A percentile compares a stretch with the other conserved stretches of the same genome.
Conservation (phyloP, 2,329 filamentous ascomycete species). For the Microdochium bolleyi region DNA sequence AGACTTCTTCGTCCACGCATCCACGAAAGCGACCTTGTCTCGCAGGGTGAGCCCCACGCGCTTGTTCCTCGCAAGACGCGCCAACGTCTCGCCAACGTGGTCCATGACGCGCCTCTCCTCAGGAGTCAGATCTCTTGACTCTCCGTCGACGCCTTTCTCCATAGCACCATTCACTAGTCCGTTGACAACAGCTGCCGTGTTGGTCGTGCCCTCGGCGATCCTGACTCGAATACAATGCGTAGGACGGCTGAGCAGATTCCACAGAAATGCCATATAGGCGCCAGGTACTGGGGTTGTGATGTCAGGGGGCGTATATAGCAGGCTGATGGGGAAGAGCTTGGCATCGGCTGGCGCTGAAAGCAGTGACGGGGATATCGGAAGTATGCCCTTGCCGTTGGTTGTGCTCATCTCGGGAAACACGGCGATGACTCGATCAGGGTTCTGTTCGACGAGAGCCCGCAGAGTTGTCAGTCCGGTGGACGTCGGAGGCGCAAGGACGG, state of each 20-base stretch:
- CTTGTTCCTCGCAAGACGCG: slow-evolving; percentile 81
- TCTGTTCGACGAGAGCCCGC: slow-evolving; percentile 51
- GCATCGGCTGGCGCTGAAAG: slow-evolving; percentile 57
- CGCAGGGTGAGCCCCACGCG: slow-evolving; percentile 74
- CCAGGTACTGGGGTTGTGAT: slow-evolving; percentile 85
- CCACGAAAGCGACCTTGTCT: slow-evolving; percentile 78
- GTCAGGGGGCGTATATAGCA: slow-evolving; percentile 83
- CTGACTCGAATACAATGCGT: slow-evolving; percentile 87
- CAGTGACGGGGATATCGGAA: slow-evolving; percentile 74
- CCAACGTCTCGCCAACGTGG: slow-evolving; percentile 74
- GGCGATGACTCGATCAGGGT: slow-evolving; percentile 70
- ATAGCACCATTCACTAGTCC: slow-evolving; percentile 14
- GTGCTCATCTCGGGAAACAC: slow-evolving; percentile 93
- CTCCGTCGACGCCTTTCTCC: slow-evolving; percentile 17
- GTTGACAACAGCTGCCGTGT: slow-evolving; percentile 28
- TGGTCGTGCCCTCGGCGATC: slow-evolving; percentile 68
- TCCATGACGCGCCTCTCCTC: slow-evolving; percentile 69
- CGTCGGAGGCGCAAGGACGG: slow-evolving; percentile 32
- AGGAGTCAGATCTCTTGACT: slow-evolving; percentile 22
- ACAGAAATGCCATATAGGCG: slow-evolving; percentile 66
- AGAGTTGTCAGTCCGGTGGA: slow-evolving; percentile 50
- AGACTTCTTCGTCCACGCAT: slow-evolving; percentile 47
- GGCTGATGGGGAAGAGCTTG: slow-evolving; percentile 82
- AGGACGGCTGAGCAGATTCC: slow-evolving; percentile 75
- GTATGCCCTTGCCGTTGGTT: slow-evolving; percentile 84